A percentile compares a stretch with the other conserved stretches of the same genome.
These are phyloP conservation scores for Epicoccum nigrum DNA, from an alignment of 2,329 filamentous ascomycete genomes.

Conservation along the genomic window DNA sequence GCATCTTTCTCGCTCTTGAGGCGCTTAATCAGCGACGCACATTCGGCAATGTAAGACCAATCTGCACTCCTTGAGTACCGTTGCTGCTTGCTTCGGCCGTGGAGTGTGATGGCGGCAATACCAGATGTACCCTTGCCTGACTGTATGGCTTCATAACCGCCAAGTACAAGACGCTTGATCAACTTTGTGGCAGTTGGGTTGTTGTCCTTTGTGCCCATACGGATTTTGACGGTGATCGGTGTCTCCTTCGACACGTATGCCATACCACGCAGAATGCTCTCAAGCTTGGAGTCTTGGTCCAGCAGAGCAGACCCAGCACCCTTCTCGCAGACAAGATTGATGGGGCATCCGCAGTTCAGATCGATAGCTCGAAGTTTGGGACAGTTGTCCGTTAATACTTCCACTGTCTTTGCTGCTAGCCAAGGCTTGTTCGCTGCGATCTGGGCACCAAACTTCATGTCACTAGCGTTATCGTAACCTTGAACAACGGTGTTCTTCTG, in stretches of 20 bases:
- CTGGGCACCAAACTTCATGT: constrained; percentile 89
- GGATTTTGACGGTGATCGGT: constrained; percentile 92
- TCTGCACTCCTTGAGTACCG: constrained; percentile 92
- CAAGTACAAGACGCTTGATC: constrained; percentile 82
- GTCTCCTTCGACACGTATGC: constrained; percentile 88
- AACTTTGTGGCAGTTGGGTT: constrained; percentile 80
- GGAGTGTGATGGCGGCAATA: constrained; percentile 92
- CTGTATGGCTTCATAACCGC: constrained; percentile 73
- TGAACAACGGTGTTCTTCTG: constrained; percentile 65
- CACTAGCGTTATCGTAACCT: constrained; percentile 80
- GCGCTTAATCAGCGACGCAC: constrained; percentile 79
- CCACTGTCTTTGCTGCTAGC: constrained; percentile 86
- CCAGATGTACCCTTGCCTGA: constrained; percentile 67
- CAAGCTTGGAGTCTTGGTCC: constrained; percentile 85
- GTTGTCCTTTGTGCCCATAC: constrained; percentile 84
- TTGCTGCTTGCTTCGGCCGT: constrained; percentile 92
- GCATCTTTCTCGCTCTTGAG: constrained; percentile 73
- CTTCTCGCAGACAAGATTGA: constrained; percentile 87
- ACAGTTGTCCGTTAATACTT: constrained; percentile 76
- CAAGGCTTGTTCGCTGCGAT: constrained; percentile 92
- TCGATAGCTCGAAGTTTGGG: constrained; percentile 90
- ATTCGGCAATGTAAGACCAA: constrained; percentile 93
- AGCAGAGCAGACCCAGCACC: constrained; percentile 91
- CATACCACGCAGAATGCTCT: constrained; percentile 96
- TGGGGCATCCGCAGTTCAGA: constrained; percentile 95